phyloP scores from a whole-genome alignment of 371 early-diverging fungal genomes.

The Rhizopus microsporus region DNA sequence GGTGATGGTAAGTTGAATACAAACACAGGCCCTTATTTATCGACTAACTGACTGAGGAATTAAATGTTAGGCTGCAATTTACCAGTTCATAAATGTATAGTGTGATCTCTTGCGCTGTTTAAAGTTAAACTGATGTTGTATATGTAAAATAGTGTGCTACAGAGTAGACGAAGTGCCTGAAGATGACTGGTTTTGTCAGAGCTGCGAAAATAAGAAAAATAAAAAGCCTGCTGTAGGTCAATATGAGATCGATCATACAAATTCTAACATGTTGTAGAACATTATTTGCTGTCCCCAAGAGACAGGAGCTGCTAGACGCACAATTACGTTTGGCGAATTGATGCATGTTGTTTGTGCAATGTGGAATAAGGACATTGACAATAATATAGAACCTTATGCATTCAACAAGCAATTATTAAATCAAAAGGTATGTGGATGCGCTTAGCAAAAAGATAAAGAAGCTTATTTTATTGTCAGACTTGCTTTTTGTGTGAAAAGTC shows the following conservation, averaged over 20 bases:
- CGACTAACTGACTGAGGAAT: background rate
- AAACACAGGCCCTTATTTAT: background rate
- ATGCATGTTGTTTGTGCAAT: conserved; percentile 63
- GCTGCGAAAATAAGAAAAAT: conserved; percentile 46
- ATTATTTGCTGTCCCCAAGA: conserved; percentile 52
- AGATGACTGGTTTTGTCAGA: conserved; percentile 58
- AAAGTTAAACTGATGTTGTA: background rate
- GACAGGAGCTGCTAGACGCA: conserved; percentile 56
- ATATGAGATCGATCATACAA: background rate
- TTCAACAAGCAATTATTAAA: conserved; percentile 27
- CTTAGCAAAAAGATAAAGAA: too few relatives aligned
- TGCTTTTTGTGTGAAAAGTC: conserved; percentile 34
- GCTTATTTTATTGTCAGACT: conserved; percentile 11
- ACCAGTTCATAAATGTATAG: conserved; percentile 56
- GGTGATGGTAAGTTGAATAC: conserved; percentile 43
- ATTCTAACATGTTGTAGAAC: conserved; percentile 29
- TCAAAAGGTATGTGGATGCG: conserved; percentile 26
- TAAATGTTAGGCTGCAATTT: conserved; percentile 47
- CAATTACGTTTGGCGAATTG: conserved; percentile 49
- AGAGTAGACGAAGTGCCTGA: conserved; percentile 49
- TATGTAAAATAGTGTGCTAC: conserved; percentile 38
- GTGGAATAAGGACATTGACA: conserved; percentile 45
- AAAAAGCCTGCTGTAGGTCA: conserved; percentile 41
- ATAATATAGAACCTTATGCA: conserved; percentile 43
- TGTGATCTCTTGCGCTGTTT: background rate